Conservation (phyloP, 2,329 filamentous ascomycete species). For the Arthroderma sp. region DNA sequence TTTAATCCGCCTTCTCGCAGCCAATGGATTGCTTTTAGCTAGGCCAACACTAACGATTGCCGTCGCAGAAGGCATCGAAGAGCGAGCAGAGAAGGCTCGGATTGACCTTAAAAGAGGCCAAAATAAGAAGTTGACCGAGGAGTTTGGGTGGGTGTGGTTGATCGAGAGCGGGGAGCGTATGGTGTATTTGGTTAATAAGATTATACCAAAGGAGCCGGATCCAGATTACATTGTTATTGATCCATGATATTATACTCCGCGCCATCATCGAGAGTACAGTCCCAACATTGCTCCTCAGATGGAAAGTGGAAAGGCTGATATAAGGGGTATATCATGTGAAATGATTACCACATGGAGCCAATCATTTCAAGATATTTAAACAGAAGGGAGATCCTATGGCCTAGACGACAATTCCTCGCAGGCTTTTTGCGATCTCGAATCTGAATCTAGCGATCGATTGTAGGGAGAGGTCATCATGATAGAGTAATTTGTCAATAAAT, state of each 20-base stretch:
- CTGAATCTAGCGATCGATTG: too few species aligned
- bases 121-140: conserved; percentile 24
- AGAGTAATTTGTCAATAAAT: too few species aligned
- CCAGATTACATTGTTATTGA: neutral
- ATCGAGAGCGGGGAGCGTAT: conserved; percentile 33
- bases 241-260: neutral
- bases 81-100: conserved; percentile 37
- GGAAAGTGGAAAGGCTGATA: neutral
- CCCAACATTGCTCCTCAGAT: neutral
- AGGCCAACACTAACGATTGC: conserved; percentile 32
- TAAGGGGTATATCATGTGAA: too few species aligned
- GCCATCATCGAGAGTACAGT: neutral
- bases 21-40: conserved; percentile 23
- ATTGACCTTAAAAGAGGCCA: conserved; percentile 36
- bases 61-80: conserved; percentile 42
- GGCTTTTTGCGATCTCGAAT: too few species aligned
- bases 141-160: conserved; percentile 29
- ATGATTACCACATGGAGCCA: too few species aligned
- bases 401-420: too few species aligned
- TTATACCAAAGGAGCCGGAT: conserved; percentile 11
- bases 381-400: too few species aligned
- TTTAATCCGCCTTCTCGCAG: conserved; percentile 44
- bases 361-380: too few species aligned
- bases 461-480: too few species aligned
- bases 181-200: conserved; percentile 21